A percentile compares a stretch with the other conserved stretches of the same genome.
Conservation (phyloP, 345 rosid genomes). For the Rhizophora apiculata region DNA sequence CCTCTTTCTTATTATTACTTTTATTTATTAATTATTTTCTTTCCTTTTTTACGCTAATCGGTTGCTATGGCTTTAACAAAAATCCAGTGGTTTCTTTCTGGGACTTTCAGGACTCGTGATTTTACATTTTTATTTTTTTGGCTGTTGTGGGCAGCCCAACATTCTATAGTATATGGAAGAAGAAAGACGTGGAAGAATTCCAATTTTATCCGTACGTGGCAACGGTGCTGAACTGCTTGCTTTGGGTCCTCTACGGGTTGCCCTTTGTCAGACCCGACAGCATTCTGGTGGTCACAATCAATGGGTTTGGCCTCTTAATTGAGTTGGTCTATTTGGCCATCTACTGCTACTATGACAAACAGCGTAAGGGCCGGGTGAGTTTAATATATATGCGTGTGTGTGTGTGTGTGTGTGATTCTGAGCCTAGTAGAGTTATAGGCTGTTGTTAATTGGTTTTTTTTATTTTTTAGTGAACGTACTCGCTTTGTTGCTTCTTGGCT, state of each 20-base stretch:
- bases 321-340: slow-evolving; percentile 4
- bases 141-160: slow-evolving; percentile 18
- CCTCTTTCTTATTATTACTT: not conserved
- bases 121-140: no score
- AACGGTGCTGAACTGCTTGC: slow-evolving; percentile 24
- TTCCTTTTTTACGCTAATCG: no score
- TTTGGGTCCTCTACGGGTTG: slow-evolving; percentile 21
- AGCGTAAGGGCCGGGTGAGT: slow-evolving; percentile 10
- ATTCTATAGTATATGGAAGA: slow-evolving; percentile 21
- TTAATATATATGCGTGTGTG: not conserved
- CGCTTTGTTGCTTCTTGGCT: no score
- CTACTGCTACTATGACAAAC: slow-evolving; percentile 6
- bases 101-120: not conserved
- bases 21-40: not conserved
- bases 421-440: no score
- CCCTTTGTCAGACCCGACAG: slow-evolving; percentile 19
- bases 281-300: slow-evolving; percentile 24
- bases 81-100: no score
- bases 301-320: slow-evolving; percentile 16
- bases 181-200: slow-evolving; percentile 27
- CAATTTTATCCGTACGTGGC: slow-evolving; percentile 22
- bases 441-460: no score
- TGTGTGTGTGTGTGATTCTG: no score
- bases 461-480: no score
- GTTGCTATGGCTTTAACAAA: no score